Conservation (phyloP, 202 grass and related monocot species). For the Schoenoplectus tabernaemontani region DNA sequence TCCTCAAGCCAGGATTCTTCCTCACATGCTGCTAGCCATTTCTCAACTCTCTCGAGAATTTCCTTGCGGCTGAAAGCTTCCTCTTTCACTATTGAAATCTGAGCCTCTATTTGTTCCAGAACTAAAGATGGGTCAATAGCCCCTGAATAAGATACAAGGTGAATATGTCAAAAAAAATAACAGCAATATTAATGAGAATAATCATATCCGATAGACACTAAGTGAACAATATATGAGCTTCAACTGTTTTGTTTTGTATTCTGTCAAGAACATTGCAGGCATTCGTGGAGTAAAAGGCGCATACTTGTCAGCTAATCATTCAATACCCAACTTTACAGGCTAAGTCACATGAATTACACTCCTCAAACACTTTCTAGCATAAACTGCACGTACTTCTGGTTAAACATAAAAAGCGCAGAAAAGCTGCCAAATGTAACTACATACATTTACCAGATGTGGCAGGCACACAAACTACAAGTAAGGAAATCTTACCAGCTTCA, state of each 20-base stretch:
- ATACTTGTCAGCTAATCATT: not conserved
- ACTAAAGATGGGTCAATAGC: constrained; percentile 61
- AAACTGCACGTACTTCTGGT: not conserved
- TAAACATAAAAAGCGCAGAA: not conserved
- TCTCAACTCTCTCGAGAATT: constrained; percentile 91
- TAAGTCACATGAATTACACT: not conserved
- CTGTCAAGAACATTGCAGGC: not conserved
- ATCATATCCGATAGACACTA: not conserved
- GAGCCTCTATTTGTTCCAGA: constrained; percentile 74
- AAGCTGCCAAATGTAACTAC: not conserved
- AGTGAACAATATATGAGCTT: not conserved
- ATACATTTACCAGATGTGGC: not conserved
- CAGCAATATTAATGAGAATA: not conserved
- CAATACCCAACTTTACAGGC: not conserved
- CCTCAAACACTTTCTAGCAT: not conserved
- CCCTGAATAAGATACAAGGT: constrained; percentile 37
- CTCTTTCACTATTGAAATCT: constrained; percentile 80
- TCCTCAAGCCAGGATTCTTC: constrained; percentile 96
- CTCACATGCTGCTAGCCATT: constrained; percentile 70
- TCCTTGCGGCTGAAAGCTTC: constrained; percentile 93
- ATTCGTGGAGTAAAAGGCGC: not conserved
- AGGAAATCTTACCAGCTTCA: constrained; percentile 65
- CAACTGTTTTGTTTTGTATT: not conserved
- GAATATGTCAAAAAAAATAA: not conserved
- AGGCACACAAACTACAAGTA: too few relatives aligned